phyloP scores from a whole-genome alignment of 257 asterid genomes.

The Solanum habrochaites region DNA sequence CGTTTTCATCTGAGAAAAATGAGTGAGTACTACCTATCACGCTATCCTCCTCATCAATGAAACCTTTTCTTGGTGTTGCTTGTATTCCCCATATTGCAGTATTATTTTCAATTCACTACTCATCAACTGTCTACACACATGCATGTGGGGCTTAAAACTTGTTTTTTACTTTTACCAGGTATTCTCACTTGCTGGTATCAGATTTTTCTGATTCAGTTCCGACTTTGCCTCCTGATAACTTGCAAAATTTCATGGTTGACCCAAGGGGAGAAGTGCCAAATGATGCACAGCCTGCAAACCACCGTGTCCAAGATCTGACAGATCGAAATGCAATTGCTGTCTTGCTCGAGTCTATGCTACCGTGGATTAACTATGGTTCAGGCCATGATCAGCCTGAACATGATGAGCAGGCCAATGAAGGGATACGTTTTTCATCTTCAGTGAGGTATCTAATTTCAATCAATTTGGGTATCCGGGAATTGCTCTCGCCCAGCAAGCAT shows the following conservation, averaged over 20 bases:
- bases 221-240: slow-evolving; percentile 86
- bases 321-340: slow-evolving; percentile 70
- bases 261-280: slow-evolving; percentile 44
- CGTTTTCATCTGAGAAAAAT: slow-evolving; percentile 67
- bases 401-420: slow-evolving; percentile 28
- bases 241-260: slow-evolving; percentile 68
- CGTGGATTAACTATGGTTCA: slow-evolving; percentile 64
- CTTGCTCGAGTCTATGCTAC: slow-evolving; percentile 72
- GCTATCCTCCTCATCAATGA: background rate
- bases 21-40: slow-evolving; percentile 39
- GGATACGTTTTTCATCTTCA: slow-evolving; percentile 14
- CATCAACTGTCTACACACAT: background rate
- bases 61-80: background rate
- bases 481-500: background rate
- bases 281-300: slow-evolving; percentile 17
- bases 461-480: background rate
- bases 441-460: background rate
- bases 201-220: slow-evolving; percentile 80
- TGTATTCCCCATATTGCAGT: background rate
- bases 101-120: background rate
- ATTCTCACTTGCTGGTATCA: slow-evolving; percentile 63
- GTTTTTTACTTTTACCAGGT: slow-evolving; percentile 30
- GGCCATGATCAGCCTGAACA: slow-evolving; percentile 24
- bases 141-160: background rate
- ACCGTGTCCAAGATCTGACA: slow-evolving; percentile 38